Evolutionary conservation across 2,329 filamentous ascomycete genomes (phyloP).

Genomic region (Apiospora kogelbergensis): DNA sequence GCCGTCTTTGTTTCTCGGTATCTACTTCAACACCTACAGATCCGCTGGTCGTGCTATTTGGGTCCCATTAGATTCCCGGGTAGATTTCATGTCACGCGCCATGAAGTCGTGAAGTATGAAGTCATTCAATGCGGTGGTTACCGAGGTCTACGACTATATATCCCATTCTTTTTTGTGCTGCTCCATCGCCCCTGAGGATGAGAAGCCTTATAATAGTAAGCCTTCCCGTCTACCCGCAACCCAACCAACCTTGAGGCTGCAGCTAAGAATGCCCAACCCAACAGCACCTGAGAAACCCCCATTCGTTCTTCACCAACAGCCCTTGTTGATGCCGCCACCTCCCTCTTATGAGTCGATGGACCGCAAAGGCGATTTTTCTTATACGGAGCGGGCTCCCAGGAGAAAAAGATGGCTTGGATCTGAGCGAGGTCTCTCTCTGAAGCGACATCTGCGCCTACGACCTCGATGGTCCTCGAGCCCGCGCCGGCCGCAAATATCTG

Average conservation of each 20-base stretch:
- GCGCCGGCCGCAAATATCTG: conserved; percentile 57
- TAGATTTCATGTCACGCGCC: conserved; percentile 19
- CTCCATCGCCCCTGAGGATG: background rate
- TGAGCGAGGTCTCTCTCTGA: conserved; percentile 43
- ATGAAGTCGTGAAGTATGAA: conserved; percentile 23
- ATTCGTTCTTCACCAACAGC: conserved; percentile 37
- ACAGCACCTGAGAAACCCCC: conserved; percentile 33
- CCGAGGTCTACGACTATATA: conserved; percentile 7
- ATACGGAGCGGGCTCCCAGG: conserved; percentile 34
- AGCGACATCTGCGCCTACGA: conserved; percentile 40
- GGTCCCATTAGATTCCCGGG: conserved; percentile 18
- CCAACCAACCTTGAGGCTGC: background rate
- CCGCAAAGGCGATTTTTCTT: conserved; percentile 16
- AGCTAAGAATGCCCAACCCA: background rate
- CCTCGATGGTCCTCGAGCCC: conserved; percentile 33
- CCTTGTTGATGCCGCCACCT: conserved; percentile 28
- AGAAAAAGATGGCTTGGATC: conserved; percentile 36
- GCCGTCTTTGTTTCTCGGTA: conserved; percentile 20
- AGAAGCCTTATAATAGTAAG: background rate
- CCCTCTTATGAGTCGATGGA: conserved; percentile 29
- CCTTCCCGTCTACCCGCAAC: background rate
- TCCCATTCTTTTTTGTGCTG: conserved; percentile 8
- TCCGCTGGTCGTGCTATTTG: conserved; percentile 31
- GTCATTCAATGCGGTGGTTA: background rate
- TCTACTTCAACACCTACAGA: conserved; percentile 15